phyloP scores from a whole-genome alignment of 495 filamentous ascomycete genomes.

The Alectoria sarmentosa region DNA sequence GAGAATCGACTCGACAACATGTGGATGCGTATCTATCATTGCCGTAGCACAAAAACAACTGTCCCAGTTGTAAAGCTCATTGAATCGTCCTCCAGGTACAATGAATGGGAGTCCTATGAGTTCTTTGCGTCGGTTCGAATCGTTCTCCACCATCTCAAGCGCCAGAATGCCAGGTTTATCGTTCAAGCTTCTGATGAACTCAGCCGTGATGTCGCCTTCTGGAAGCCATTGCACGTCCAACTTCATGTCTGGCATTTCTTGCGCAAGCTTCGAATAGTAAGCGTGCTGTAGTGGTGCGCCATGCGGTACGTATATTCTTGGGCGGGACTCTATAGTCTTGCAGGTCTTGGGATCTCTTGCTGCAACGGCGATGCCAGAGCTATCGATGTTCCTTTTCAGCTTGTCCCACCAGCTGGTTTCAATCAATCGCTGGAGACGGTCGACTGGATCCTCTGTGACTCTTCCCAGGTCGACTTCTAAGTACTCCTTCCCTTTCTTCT shows the following conservation, averaged over 20 bases:
- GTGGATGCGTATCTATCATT: constrained; percentile 70
- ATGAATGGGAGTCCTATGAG: constrained; percentile 84
- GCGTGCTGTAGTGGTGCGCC: constrained; percentile 79
- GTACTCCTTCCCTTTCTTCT: constrained; percentile 73
- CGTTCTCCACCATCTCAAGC: constrained; percentile 71
- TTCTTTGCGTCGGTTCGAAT: constrained; percentile 54
- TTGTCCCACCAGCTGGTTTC: constrained; percentile 84
- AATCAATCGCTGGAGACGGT: constrained; percentile 77
- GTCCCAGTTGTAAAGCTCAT: constrained; percentile 96
- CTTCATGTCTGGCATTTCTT: constrained; percentile 67
- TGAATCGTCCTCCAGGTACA: constrained; percentile 93
- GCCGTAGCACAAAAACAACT: constrained; percentile 95
- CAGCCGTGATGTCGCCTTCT: constrained; percentile 60
- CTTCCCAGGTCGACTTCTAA: constrained; percentile 82
- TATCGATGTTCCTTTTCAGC: constrained; percentile 82
- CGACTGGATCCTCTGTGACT: constrained; percentile 87
- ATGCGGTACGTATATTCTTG: constrained; percentile 85
- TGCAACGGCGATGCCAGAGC: constrained; percentile 74
- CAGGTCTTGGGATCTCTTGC: constrained; percentile 78
- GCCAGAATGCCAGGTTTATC: constrained; percentile 82
- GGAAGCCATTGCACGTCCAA: constrained; percentile 77
- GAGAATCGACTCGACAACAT: constrained; percentile 89
- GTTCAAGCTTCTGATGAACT: constrained; percentile 68
- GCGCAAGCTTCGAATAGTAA: constrained; percentile 75
- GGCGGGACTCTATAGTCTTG: constrained; percentile 78